Evolutionary conservation across 768 basidiomycete species (phyloP).

Genomic region (Agaricus blazei): DNA sequence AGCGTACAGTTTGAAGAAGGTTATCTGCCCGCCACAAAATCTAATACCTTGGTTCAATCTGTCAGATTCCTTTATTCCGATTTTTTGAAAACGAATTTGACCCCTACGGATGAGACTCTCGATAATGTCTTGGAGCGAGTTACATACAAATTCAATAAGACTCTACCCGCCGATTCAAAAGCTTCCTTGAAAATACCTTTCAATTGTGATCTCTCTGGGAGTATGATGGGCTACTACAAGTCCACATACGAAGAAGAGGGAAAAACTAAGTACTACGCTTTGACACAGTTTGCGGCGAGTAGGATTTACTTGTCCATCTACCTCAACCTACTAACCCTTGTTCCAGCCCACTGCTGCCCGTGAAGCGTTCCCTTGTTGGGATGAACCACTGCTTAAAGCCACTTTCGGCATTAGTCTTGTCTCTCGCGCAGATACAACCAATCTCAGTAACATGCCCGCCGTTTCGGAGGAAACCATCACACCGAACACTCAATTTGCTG

Average conservation of each 20-base stretch:
- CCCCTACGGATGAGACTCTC: conserved; percentile 38
- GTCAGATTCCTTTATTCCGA: conserved; percentile 47
- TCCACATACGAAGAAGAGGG: conserved; percentile 60
- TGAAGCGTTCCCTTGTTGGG: conserved; percentile 85
- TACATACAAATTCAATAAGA: conserved; percentile 50
- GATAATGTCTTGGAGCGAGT: conserved; percentile 64
- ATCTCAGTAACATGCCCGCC: conserved; percentile 84
- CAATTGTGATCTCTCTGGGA: conserved; percentile 57
- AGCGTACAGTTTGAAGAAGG: conserved; percentile 28
- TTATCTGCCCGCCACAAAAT: background rate
- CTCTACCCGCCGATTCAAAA: conserved; percentile 63
- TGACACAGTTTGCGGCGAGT: conserved; percentile 86
- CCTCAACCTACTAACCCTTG: background rate
- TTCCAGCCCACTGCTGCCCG: conserved; percentile 79
- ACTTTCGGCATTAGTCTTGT: conserved; percentile 75
- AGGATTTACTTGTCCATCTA: too few relatives aligned
- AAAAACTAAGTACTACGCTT: conserved; percentile 59
- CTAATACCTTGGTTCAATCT: background rate
- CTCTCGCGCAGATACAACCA: conserved; percentile 70
- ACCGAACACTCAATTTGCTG: conserved; percentile 28
- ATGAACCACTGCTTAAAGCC: conserved; percentile 88
- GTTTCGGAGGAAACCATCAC: conserved; percentile 50
- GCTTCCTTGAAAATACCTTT: conserved; percentile 70
- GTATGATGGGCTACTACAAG: conserved; percentile 84
- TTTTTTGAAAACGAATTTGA: conserved; percentile 43